Conservation (phyloP, 1,284 basidiomycete genomes). For the Heterobasidion parviporum region DNA sequence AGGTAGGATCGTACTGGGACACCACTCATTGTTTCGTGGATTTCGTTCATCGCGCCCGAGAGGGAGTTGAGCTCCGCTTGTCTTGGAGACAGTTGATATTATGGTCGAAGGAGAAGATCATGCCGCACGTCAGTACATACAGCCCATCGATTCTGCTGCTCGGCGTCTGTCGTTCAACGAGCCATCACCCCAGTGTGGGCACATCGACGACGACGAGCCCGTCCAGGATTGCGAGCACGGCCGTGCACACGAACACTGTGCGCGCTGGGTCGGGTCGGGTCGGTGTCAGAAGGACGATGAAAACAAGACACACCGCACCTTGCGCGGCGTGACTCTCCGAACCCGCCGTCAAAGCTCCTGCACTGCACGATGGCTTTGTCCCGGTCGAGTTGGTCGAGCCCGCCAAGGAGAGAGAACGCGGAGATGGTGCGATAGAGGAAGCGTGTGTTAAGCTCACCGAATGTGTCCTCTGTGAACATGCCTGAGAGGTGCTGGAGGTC, state of each 20-base stretch:
- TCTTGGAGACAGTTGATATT: slow-evolving; percentile 75
- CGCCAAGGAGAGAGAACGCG: slow-evolving; percentile 75
- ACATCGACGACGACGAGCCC: slow-evolving; percentile 71
- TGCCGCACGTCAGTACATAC: no score
- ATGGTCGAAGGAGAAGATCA: slow-evolving; percentile 66
- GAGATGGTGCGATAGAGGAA: slow-evolving; percentile 86
- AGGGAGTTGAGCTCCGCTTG: slow-evolving; percentile 83
- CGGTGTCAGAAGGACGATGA: no score
- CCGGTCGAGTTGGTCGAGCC: slow-evolving; percentile 52
- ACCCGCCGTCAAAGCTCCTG: slow-evolving; percentile 94
- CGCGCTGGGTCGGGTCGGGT: neutral
- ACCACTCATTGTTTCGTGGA: slow-evolving; percentile 89
- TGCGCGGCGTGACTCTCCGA: slow-evolving; percentile 93
- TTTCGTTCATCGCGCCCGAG: slow-evolving; percentile 80
- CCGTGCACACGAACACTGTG: slow-evolving; percentile 85
- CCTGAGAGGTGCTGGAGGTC: slow-evolving; percentile 82
- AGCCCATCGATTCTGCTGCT: slow-evolving; percentile 90
- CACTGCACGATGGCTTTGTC: slow-evolving; percentile 67
- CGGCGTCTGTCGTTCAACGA: slow-evolving; percentile 87
- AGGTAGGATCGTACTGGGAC: slow-evolving; percentile 48
- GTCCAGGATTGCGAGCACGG: slow-evolving; percentile 81
- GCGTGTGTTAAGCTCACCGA: slow-evolving; percentile 88
- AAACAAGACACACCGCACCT: slow-evolving; percentile 40
- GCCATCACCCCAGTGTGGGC: slow-evolving; percentile 82
- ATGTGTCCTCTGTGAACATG: slow-evolving; percentile 84